phyloP scores from a whole-genome alignment of 2,329 filamentous ascomycete species.

The Dactylella cylindrospora region DNA sequence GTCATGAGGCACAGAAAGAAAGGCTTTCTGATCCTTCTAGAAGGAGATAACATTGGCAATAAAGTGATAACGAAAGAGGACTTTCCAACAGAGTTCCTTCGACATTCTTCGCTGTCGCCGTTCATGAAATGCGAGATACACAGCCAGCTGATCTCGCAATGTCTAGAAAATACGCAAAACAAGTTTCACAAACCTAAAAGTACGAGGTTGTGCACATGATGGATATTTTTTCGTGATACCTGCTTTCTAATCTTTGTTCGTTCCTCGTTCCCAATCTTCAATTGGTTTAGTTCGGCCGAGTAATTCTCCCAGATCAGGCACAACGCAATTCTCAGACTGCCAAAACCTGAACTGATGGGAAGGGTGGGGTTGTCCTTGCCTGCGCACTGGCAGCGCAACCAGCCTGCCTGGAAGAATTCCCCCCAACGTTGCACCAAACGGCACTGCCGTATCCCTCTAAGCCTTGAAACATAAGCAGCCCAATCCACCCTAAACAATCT shows the following conservation, averaged over 20 bases:
- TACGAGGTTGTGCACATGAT: conserved; percentile 36
- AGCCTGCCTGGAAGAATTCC: too few relatives aligned
- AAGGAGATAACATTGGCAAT: too few relatives aligned
- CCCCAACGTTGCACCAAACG: conserved; percentile 12
- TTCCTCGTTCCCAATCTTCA: not conserved
- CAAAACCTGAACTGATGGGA: not conserved
- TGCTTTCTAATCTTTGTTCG: too few relatives aligned
- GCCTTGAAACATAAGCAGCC: too few relatives aligned
- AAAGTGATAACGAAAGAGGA: too few relatives aligned
- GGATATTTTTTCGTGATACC: conserved; percentile 2
- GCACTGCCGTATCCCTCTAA: conserved; percentile 5
- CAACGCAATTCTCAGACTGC: not conserved
- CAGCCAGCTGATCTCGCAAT: not conserved
- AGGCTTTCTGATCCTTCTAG: not conserved
- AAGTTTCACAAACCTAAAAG: too few relatives aligned
- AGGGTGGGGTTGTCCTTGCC: too few relatives aligned
- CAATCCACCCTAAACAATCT: too few relatives aligned
- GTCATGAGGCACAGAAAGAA: conserved; percentile 29
- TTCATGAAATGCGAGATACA: too few relatives aligned
- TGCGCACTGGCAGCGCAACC: too few relatives aligned
- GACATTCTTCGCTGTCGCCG: too few relatives aligned
- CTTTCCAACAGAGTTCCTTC: conserved; percentile 35
- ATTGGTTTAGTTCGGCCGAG: not conserved
- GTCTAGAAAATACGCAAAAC: conserved; percentile 14
- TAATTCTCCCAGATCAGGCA: not conserved